A percentile compares a stretch with the other conserved stretches of the same genome.
These are phyloP conservation scores for Mycena latifolia DNA, from an alignment of 768 basidiomycete species.

Conservation along the genomic window DNA sequence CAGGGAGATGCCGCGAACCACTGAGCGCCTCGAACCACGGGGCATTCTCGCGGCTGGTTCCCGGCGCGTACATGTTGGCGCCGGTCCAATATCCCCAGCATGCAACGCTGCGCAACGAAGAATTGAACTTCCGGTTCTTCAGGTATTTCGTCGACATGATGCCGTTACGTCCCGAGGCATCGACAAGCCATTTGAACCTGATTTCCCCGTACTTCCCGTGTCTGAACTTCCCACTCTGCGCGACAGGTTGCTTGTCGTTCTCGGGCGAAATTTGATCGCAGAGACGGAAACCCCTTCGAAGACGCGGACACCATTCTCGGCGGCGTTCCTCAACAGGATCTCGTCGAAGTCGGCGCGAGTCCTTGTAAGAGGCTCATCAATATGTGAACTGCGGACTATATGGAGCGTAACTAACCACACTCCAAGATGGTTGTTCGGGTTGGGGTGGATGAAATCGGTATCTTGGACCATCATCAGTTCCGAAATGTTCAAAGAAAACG, in stretches of 20 bases:
- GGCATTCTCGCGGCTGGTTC: not conserved
- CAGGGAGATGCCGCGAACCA: not conserved
- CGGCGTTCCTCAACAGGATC: constrained; percentile 67
- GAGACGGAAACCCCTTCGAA: constrained; percentile 60
- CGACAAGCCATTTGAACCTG: constrained; percentile 73
- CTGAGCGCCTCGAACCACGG: not conserved
- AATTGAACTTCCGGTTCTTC: not conserved
- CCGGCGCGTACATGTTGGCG: not conserved
- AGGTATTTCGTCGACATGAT: constrained; percentile 8
- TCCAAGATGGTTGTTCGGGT: too few species aligned
- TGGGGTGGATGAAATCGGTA: too few species aligned
- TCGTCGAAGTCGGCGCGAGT: constrained; percentile 69
- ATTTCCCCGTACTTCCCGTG: constrained; percentile 52
- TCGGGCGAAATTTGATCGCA: constrained; percentile 55
- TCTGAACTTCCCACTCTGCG: constrained; percentile 53
- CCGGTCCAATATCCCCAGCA: not conserved
- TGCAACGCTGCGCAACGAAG: not conserved
- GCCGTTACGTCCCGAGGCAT: constrained; percentile 72
- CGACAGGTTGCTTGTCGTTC: constrained; percentile 47
- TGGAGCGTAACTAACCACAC: too few species aligned
- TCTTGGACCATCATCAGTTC: too few species aligned
- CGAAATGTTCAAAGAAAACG: too few species aligned
- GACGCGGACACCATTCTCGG: constrained; percentile 57
- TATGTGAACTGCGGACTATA: not conserved
- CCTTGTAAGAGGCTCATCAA: constrained; percentile 41